Conservation (phyloP, 2,329 filamentous ascomycete genomes). For the Cordyceps javanica region DNA sequence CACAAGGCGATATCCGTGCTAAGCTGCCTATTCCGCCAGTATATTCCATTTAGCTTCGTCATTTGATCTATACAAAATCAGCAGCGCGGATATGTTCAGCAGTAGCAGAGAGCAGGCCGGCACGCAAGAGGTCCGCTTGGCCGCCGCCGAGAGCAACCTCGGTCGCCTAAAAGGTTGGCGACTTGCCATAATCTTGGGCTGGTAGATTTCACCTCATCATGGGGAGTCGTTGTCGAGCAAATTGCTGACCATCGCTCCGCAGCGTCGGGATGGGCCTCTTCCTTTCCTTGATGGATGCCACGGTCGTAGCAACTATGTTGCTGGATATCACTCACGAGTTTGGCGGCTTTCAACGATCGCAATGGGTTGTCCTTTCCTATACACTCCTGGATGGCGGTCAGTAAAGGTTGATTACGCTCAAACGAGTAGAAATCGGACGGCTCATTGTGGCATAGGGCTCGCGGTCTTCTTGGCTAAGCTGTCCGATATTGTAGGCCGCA, state of each 20-base stretch:
- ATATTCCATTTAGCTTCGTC: too few relatives aligned
- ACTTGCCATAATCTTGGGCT: not conserved
- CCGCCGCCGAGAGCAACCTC: not conserved
- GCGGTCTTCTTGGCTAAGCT: slow-evolving; percentile 14
- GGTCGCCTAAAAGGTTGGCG: not conserved
- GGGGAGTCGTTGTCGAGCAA: too few relatives aligned
- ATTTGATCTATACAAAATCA: too few relatives aligned
- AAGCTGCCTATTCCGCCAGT: too few relatives aligned
- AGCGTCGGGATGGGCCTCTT: not conserved
- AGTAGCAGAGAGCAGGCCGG: not conserved
- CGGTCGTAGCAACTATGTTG: not conserved
- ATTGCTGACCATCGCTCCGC: not conserved
- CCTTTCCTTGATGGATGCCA: slow-evolving; percentile 1
- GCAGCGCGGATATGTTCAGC: not conserved
- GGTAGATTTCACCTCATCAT: not conserved
- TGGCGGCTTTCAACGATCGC: not conserved
- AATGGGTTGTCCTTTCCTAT: not conserved
- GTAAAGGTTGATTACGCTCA: slow-evolving; percentile 21
- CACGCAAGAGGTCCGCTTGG: not conserved
- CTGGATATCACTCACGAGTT: not conserved
- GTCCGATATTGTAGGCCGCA: slow-evolving; percentile 14
- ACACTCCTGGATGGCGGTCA: not conserved
- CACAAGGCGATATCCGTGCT: too few relatives aligned
- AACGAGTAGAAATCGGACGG: not conserved
- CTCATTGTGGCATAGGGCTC: slow-evolving; percentile 9